Conservation (phyloP, 805 yeast species). For the Wickerhamomyces mucosus region DNA sequence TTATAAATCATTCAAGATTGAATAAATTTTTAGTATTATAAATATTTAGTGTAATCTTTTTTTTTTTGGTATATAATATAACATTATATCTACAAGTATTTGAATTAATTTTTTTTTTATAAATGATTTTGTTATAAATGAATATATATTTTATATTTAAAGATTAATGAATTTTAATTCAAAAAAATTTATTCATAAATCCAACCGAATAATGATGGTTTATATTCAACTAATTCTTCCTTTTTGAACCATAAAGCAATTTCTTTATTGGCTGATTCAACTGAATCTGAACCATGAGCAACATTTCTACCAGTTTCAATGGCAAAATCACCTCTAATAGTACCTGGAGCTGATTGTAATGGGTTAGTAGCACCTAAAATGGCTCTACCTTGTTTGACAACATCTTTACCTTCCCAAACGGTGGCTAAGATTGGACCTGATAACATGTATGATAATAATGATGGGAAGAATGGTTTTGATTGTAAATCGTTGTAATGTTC, state of each 20-base stretch:
- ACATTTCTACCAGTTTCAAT: constrained; percentile 99
- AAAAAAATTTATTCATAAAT: constrained; percentile 71
- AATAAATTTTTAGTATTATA: too few relatives aligned
- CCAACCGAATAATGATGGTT: constrained; percentile 78
- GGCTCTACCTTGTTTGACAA: constrained; percentile 96
- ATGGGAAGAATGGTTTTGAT: constrained; percentile 96
- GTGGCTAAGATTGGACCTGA: constrained; percentile 99
- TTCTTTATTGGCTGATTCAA: constrained; percentile 95
- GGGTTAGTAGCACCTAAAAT: constrained; percentile 99
- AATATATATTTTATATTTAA: too few relatives aligned
- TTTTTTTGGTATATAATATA: too few relatives aligned
- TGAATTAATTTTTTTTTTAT: too few relatives aligned
- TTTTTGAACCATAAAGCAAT: constrained; percentile 95
- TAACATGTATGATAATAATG: constrained; percentile 89
- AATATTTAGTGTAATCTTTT: too few relatives aligned
- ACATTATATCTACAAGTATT: too few relatives aligned
- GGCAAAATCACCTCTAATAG: constrained; percentile 99
- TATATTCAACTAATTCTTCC: constrained; percentile 92
- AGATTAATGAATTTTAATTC: too few relatives aligned
- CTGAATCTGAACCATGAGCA: constrained; percentile 98
- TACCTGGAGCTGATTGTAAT: constrained; percentile 93
- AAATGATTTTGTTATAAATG: too few relatives aligned
- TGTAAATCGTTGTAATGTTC: constrained; percentile 94
- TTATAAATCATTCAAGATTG: too few relatives aligned
- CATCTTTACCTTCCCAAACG: constrained; percentile 99